Evolutionary conservation across 2,329 filamentous ascomycete species (phyloP).

Genomic region (Aspergillus nomiae): DNA sequence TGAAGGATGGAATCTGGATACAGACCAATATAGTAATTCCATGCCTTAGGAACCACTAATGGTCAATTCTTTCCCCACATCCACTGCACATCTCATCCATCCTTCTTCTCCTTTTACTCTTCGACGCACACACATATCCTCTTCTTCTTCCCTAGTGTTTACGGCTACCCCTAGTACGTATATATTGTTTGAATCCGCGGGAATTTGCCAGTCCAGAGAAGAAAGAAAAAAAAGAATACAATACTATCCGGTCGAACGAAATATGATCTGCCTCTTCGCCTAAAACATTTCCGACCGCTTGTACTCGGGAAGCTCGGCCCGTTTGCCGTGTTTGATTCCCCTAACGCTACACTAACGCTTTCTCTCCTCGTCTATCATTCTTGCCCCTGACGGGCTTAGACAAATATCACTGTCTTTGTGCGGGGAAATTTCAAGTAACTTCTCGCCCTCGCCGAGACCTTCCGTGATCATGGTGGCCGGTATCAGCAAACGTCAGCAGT

Average conservation of each 20-base stretch:
- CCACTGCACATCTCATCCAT: slow-evolving; percentile 7
- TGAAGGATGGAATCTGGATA: not conserved
- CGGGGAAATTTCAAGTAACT: not conserved
- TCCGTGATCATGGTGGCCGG: slow-evolving; percentile 64
- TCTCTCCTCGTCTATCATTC: slow-evolving; percentile 17
- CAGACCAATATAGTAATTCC: not conserved
- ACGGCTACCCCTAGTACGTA: not conserved
- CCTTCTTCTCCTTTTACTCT: slow-evolving; percentile 4
- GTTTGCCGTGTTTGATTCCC: slow-evolving; percentile 14
- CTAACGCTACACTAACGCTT: slow-evolving; percentile 13
- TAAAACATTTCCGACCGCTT: slow-evolving; percentile 12
- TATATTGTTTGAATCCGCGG: slow-evolving; percentile 15
- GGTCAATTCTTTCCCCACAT: slow-evolving; percentile 13
- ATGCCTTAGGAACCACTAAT: not conserved
- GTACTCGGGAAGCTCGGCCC: slow-evolving; percentile 19
- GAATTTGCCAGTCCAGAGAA: not conserved
- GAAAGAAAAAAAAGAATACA: not conserved
- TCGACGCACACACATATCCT: not conserved
- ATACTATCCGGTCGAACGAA: slow-evolving; percentile 10
- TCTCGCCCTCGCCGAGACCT: not conserved
- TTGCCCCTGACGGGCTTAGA: slow-evolving; percentile 7
- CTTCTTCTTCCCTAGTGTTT: not conserved
- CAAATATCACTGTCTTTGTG: not conserved
- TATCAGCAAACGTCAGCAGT: slow-evolving; percentile 94
- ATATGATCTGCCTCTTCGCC: slow-evolving; percentile 18